phyloP scores from a whole-genome alignment of 257 asterid genomes.

The Nyctanthes arbortristis region DNA sequence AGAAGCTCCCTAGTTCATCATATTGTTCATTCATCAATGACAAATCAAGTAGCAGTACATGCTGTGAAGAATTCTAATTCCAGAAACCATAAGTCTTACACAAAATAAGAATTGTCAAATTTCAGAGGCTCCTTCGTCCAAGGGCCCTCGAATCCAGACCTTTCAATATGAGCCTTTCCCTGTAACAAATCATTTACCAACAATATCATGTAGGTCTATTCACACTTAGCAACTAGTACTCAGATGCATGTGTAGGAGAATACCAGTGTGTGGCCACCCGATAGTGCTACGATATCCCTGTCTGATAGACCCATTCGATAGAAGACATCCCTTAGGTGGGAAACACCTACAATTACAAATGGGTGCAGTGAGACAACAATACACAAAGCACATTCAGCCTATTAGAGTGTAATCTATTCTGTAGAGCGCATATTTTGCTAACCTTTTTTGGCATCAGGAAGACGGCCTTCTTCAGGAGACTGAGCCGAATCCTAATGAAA shows the following conservation, averaged over 20 bases:
- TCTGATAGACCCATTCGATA: constrained; percentile 78
- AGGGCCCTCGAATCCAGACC: constrained; percentile 91
- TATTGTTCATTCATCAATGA: constrained; percentile 12
- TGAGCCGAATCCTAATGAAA: constrained; percentile 53
- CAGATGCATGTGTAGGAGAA: not conserved
- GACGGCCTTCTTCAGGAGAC: constrained; percentile 85
- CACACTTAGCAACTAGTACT: constrained; percentile 8
- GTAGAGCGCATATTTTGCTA: too few relatives aligned
- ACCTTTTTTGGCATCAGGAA: constrained; percentile 83
- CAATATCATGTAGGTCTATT: not conserved
- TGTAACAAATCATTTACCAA: constrained; percentile 19
- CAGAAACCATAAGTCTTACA: constrained; percentile 46
- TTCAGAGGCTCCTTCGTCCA: constrained; percentile 85
- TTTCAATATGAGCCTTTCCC: constrained; percentile 86
- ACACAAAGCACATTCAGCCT: not conserved
- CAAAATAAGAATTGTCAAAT: constrained; percentile 82
- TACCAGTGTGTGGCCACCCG: constrained; percentile 94
- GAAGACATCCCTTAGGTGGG: constrained; percentile 72
- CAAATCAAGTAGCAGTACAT: not conserved
- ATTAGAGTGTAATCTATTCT: not conserved
- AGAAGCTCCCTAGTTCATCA: constrained; percentile 62
- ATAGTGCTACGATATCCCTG: constrained; percentile 76
- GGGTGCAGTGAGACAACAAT: too few relatives aligned
- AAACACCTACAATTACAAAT: constrained; percentile 50
- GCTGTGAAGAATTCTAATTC: not conserved